Base-by-base conservation (phyloP, 1,284 basidiomycete species). In the Xerocomus amazonicus region DNA sequence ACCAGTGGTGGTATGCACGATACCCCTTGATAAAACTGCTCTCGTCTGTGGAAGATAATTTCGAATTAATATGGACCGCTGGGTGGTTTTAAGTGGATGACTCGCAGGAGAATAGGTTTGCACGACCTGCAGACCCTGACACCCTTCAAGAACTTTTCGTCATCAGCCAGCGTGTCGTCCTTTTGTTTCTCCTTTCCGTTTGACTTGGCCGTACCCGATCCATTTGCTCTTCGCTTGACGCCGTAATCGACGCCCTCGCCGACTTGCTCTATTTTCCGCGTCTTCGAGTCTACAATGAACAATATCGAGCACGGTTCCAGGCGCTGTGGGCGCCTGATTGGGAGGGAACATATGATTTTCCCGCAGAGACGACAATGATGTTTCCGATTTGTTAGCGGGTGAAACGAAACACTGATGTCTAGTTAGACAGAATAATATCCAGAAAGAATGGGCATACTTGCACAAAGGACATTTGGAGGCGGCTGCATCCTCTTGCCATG, bases 311-410 rank as follows among this genome's bases (percentile, higher is more conserved):
- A 95, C 10, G 79, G 75, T 38, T 78, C 75, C 1, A 77, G 75
- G 23, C 91, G 77, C 49, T 84, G 84, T 0, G 87, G 83, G 4
- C 74, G 77, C 48, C 88, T 92, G 1, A 87, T 77, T 1, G 94
- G 93, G 3, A 97, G 77, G 1, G 95, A 90, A 63, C 96, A 99
- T 3, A 98, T 84, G 40, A 98, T 90, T 36, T 87, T 78, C 0
- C 96, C 96, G 59, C 96, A 99, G 6, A 98, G 74, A 9, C 97
- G 84, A 68, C 96, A 99, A 65, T 99, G 96, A 60, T 99, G 96
- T 70, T 97, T 97, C 14, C 96, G 84, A 53, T 93, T 96, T 0
- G 91, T 90, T 1, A 99, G 71, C 1, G 90, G 85, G 60, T 91
- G 87, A 65, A 99, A 99, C 1, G 85, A 79, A 0, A 90, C 79